A percentile compares a stretch with the other conserved stretches of the same genome.
These are phyloP conservation scores for Solanum neorickii DNA, from an alignment of 257 asterid genomes.

Conservation along the genomic window DNA sequence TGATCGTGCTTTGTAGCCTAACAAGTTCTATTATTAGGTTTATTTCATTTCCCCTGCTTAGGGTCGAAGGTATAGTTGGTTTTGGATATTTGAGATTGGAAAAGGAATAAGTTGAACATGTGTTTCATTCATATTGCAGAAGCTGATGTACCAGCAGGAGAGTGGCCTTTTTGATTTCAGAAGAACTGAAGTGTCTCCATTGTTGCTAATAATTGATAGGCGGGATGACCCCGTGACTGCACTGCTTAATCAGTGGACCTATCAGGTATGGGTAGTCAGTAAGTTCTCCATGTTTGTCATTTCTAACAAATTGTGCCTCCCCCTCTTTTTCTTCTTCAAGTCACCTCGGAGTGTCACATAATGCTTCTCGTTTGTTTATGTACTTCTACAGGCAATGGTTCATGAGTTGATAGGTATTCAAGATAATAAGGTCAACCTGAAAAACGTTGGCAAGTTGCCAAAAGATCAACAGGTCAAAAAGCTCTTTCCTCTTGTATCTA, in stretches of 20 bases:
- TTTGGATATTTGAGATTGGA: background rate
- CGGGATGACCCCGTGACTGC: conserved; percentile 97
- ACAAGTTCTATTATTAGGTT: background rate
- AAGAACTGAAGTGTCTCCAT: conserved; percentile 82
- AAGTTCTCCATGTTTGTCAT: background rate
- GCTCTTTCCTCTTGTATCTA: conserved; percentile 1
- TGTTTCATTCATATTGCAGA: conserved; percentile 36
- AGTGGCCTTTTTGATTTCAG: conserved; percentile 94
- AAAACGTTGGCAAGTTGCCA: conserved; percentile 50
- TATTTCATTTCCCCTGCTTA: background rate
- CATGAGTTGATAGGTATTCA: conserved; percentile 90
- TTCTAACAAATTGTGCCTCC: background rate
- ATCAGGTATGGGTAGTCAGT: conserved; percentile 49
- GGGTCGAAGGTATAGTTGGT: background rate
- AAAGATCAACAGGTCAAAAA: conserved; percentile 77
- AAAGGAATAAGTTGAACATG: conserved; percentile 1
- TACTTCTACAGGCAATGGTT: conserved; percentile 72
- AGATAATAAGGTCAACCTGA: conserved; percentile 86
- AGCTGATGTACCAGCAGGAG: conserved; percentile 97
- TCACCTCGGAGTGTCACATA: background rate
- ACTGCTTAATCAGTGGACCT: conserved; percentile 94
- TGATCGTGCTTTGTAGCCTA: background rate
- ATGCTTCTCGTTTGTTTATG: conserved; percentile 7
- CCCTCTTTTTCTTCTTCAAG: background rate
- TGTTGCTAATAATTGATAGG: conserved; percentile 81